These are phyloP conservation scores for Ophiostoma tasmaniense DNA, from an alignment of 2,329 filamentous ascomycete genomes.

Conservation along the genomic window DNA sequence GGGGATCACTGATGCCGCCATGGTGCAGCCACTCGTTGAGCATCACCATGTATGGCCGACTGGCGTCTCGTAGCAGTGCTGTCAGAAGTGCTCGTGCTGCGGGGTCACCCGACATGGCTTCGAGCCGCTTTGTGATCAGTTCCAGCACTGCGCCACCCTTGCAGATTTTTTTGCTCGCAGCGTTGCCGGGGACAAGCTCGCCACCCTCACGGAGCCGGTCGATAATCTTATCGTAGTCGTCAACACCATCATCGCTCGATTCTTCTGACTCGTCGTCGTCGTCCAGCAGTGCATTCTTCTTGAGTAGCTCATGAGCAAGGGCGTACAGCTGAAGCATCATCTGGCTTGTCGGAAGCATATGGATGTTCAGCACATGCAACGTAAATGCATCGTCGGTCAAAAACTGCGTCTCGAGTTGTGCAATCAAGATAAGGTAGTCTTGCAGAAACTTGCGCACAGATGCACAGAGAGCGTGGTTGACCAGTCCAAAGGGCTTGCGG, in stretches of 20 bases:
- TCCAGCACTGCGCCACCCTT: slow-evolving; percentile 95
- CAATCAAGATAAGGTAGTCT: slow-evolving; percentile 87
- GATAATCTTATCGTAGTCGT: slow-evolving; percentile 87
- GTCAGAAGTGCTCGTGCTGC: slow-evolving; percentile 75
- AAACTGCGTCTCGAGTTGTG: slow-evolving; percentile 88
- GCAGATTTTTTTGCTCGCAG: slow-evolving; percentile 82
- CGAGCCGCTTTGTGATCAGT: slow-evolving; percentile 72
- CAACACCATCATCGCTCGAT: slow-evolving; percentile 63
- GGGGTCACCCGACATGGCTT: slow-evolving; percentile 88
- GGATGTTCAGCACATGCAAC: slow-evolving; percentile 83
- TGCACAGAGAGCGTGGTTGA: slow-evolving; percentile 95
- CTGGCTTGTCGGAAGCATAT: slow-evolving; percentile 81
- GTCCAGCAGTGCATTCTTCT: slow-evolving; percentile 78
- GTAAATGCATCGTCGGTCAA: slow-evolving; percentile 85
- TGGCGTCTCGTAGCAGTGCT: slow-evolving; percentile 75
- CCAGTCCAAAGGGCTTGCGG: slow-evolving; percentile 81
- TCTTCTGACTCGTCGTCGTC: slow-evolving; percentile 66
- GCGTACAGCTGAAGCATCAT: slow-evolving; percentile 87
- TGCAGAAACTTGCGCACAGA: slow-evolving; percentile 84
- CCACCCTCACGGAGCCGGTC: slow-evolving; percentile 83
- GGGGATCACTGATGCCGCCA: slow-evolving; percentile 87
- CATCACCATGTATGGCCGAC: slow-evolving; percentile 94
- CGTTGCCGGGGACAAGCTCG: slow-evolving; percentile 67
- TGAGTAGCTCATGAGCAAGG: slow-evolving; percentile 77
- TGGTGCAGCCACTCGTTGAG: slow-evolving; percentile 98